Evolutionary conservation across 257 asterid species (phyloP), one percentile per base, ranked within the genome.

Genomic region (Solanum appendiculatum): DNA sequence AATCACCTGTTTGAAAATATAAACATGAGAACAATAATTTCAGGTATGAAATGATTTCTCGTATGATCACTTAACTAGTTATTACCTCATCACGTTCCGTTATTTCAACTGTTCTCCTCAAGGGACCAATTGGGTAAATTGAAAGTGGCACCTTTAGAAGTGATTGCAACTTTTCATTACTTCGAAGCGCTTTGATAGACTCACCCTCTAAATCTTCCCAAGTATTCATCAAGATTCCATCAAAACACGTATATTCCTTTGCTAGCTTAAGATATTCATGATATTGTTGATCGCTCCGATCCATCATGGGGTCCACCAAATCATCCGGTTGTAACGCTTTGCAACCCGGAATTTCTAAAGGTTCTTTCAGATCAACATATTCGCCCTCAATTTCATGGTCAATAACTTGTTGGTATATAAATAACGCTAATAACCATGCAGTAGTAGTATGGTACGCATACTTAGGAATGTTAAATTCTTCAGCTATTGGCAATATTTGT

Each of bases 111-210:
- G 25, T 85, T 46, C 88, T 85, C 42, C 33, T 89, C 83, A 87
- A 73, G 0, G 87, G 91, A 6, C 88, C 91, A 58, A 89, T 73
- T 2, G 90, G 88, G 40, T 80, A 87, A 34, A 89, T 82, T 0
- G 90, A 83, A 72, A 74, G 37, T 15, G 89, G 87, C 20, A 21
- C 40, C 1, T 83, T 86, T 7, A 60, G 44, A 2, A 58, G 6
- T 4, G 25, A n/a, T 9, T 25, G 29, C 21, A 85, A 44, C 23
- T 23, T 60, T 10, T 81, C 29, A 31, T 89, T 86, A 36, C 78
- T 86, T 31, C 68, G 64, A 25, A 87, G 74, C 15, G 89, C 87
- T 60, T 85, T 39, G 6, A 89, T 44, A 11, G 88, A 21, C 4
- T 9, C 75, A 4, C 66, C 36, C 37, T 89, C 91, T 18, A 89